Conservation (phyloP, 495 filamentous ascomycete genomes). For the Aspergillus nidulans region DNA sequence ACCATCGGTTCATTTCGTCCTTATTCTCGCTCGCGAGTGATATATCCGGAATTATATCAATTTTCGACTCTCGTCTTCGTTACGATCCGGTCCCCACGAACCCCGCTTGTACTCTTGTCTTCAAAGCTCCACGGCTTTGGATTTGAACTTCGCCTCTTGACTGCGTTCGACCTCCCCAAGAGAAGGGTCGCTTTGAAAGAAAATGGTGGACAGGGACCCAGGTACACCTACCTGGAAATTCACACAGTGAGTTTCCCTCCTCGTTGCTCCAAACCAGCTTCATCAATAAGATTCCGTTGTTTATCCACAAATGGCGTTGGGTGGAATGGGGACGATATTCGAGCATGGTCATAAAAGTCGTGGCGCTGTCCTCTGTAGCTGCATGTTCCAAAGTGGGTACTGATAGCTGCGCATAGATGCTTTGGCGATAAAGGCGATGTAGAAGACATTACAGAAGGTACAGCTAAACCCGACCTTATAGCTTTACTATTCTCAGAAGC, state of each 20-base stretch:
- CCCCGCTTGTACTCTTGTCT: slow-evolving; percentile 13
- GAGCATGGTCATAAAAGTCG: not conserved
- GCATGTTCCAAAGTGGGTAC: not conserved
- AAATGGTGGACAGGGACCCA: slow-evolving; percentile 96
- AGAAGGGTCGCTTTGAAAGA: slow-evolving; percentile 44
- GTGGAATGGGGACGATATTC: not conserved
- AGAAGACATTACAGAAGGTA: slow-evolving; percentile 99
- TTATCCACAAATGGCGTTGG: not conserved
- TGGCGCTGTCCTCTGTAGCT: not conserved
- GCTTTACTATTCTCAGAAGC: not conserved
- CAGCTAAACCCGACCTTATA: slow-evolving; percentile 12
- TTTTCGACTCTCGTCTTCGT: slow-evolving; percentile 7
- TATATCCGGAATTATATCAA: slow-evolving; percentile 3
- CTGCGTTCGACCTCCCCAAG: slow-evolving; percentile 13
- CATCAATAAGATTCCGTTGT: not conserved
- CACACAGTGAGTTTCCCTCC: slow-evolving; percentile 79
- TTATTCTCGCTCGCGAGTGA: slow-evolving; percentile 2
- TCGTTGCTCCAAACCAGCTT: not conserved
- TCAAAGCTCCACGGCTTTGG: slow-evolving; percentile 5
- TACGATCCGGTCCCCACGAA: slow-evolving; percentile 12
- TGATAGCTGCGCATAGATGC: slow-evolving; percentile 58
- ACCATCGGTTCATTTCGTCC: not conserved
- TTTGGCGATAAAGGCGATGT: slow-evolving; percentile 99
- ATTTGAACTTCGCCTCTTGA: slow-evolving; percentile 6
- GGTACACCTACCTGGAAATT: slow-evolving; percentile 98